Base-by-base conservation (phyloP, 1,139 yeast species). In the Lodderomyces theae region DNA sequence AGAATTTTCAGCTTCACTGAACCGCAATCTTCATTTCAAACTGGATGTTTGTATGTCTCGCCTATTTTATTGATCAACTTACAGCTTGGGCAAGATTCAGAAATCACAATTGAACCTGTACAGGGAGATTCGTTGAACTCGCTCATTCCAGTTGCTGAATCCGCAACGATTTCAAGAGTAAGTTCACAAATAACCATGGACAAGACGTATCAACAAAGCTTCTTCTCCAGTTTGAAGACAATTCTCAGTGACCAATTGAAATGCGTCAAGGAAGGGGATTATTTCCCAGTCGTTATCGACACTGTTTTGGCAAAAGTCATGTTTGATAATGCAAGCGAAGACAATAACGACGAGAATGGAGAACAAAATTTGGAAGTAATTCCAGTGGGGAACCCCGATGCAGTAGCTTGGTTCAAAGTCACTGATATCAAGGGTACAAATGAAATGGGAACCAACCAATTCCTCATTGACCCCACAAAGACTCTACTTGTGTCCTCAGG, bases 401-500 rank as follows among this genome's bases (percentile, higher is more conserved):
- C 80, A 0, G 77, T 90, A 11, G 95, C 92, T 0, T 92, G 97
- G 97, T 90, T 89, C 60, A 79, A 78, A 50, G 74, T 81, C 19
- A 61, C 62, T 3, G 69, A 77, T 8, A 65, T 69, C 17, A 58
- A 64, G 16, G 73, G 74, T 0, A 66, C 58, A 18, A 50, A 44
- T 25, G 50, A 49, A 17, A 57, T 58, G 2, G 51, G 55, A 0
- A 61, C 69, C 0, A 57, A 59, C 2, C 88, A 83, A 50, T 83
- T 65, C 48, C 56, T 81, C 0, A 74, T 87, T 36, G 88, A 84
- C 56, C 80, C 94, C 0, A 51, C 65, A 2, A 74, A 73, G 44
- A 85, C 94, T 0, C 68, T 82, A 38, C 75, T 86, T 74, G 76
- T 80, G 2, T 87, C 86, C 46, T 71, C 85, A 1, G 94, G 94